Percentiles rank a stretch among this genome's conserved stretches.
Conservation (phyloP, 331 rosid species). For the Spiraea crenata region DNA sequence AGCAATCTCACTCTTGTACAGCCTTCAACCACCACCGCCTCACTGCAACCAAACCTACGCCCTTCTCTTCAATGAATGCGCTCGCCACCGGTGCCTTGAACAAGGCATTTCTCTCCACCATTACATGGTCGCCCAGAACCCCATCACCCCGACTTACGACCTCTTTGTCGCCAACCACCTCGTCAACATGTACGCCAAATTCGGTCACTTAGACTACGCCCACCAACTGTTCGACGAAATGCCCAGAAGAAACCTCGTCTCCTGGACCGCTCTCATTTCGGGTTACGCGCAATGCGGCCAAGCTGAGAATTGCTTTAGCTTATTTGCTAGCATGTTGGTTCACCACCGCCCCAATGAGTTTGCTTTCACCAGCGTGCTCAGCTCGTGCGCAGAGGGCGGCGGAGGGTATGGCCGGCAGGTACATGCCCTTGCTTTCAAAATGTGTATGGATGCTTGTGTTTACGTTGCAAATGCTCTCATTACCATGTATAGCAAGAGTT, state of each 20-base stretch:
- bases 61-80: slow-evolving; percentile 65
- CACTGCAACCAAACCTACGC: slow-evolving; percentile 57
- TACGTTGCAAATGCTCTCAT: slow-evolving; percentile 84
- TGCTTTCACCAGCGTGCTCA: slow-evolving; percentile 70
- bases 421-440: slow-evolving; percentile 69
- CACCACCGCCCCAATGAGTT: slow-evolving; percentile 66
- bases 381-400: slow-evolving; percentile 37
- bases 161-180: slow-evolving; percentile 69
- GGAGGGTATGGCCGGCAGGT: slow-evolving; percentile 60
- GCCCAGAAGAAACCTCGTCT: slow-evolving; percentile 61
- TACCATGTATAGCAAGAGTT: slow-evolving; percentile 66
- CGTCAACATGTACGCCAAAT: slow-evolving; percentile 71
- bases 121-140: slow-evolving; percentile 44
- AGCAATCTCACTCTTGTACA: slow-evolving; percentile 59
- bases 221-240: slow-evolving; percentile 58
- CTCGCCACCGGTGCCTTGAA: slow-evolving; percentile 45
- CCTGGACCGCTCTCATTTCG: slow-evolving; percentile 89
- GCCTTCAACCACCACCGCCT: slow-evolving; percentile 16
- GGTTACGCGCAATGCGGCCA: slow-evolving; percentile 58
- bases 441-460: slow-evolving; percentile 55
- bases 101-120: slow-evolving; percentile 64
- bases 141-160: slow-evolving; percentile 28
- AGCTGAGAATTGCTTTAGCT: slow-evolving; percentile 39
- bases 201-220: slow-evolving; percentile 48
- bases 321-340: slow-evolving; percentile 58